Conservation (phyloP, 345 rosid genomes). For the Arabidopsis suecica region DNA sequence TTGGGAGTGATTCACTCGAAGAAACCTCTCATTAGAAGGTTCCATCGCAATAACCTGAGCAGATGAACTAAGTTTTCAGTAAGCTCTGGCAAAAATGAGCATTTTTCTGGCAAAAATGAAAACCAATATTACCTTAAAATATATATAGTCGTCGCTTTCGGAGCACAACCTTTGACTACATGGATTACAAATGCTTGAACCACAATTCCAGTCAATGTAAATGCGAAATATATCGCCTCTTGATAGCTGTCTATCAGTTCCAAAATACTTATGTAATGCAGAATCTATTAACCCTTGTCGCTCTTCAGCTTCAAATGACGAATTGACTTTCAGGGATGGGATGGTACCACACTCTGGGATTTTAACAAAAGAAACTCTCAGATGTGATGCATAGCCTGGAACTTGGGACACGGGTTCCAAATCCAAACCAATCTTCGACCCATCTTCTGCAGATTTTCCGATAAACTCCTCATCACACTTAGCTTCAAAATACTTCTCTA, state of each 20-base stretch:
- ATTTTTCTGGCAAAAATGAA: neutral
- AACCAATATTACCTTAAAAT: conserved; percentile 70
- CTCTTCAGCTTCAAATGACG: conserved; percentile 75
- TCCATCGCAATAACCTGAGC: conserved; percentile 88
- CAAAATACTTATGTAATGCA: conserved; percentile 75
- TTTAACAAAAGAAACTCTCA: conserved; percentile 86
- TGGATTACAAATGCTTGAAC: conserved; percentile 69
- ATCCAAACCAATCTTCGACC: conserved; percentile 53
- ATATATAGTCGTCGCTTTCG: conserved; percentile 50
- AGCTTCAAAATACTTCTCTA: conserved; percentile 64
- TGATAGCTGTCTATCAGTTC: conserved; percentile 71
- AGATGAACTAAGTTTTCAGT: conserved; percentile 41
- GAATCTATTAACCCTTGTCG: conserved; percentile 88
- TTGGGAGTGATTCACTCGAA: conserved; percentile 70
- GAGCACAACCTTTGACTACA: conserved; percentile 61
- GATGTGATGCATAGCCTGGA: conserved; percentile 85
- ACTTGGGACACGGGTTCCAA: conserved; percentile 57
- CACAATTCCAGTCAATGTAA: conserved; percentile 72
- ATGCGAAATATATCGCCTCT: conserved; percentile 81
- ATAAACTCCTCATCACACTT: conserved; percentile 49
- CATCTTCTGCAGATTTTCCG: conserved; percentile 37
- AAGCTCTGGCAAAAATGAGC: conserved; percentile 23
- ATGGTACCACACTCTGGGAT: conserved; percentile 90
- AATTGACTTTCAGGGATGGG: conserved; percentile 62
- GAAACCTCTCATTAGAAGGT: conserved; percentile 79